Percentiles rank a stretch among this genome's conserved stretches.
phyloP scores from a whole-genome alignment of 2,329 filamentous ascomycete genomes.

The Neofusicoccum laricinum region DNA sequence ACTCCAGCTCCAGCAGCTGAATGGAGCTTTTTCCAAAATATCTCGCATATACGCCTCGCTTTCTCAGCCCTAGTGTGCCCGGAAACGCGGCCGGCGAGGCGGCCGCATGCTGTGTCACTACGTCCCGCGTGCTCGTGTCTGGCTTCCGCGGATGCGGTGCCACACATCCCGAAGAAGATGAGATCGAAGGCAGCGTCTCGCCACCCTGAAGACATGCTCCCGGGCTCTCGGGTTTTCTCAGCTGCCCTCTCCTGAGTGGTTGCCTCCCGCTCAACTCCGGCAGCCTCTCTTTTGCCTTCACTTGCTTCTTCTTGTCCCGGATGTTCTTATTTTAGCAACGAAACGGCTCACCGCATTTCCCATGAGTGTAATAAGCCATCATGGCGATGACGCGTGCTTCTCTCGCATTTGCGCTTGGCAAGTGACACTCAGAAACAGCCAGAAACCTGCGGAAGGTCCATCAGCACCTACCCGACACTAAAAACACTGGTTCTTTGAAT shows the following conservation, averaged over 20 bases:
- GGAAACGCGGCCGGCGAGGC: not conserved
- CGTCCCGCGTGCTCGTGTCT: not conserved
- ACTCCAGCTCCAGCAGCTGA: not conserved
- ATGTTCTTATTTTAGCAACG: not conserved
- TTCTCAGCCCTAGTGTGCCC: not conserved
- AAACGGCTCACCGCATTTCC: not conserved
- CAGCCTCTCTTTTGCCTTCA: not conserved
- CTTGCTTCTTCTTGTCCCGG: not conserved
- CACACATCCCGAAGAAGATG: not conserved
- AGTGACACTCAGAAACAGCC: not conserved
- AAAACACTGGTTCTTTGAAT: not conserved
- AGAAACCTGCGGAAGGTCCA: not conserved
- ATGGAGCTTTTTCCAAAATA: not conserved
- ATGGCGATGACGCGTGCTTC: not conserved
- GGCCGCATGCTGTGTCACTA: not conserved
- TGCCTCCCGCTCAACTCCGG: not conserved
- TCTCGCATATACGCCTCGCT: not conserved
- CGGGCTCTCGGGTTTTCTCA: not conserved
- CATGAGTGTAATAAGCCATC: not conserved
- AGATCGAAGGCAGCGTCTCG: conserved; percentile 5
- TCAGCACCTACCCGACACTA: not conserved
- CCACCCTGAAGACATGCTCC: not conserved
- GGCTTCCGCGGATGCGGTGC: not conserved
- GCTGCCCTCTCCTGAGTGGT: not conserved
- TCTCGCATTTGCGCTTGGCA: not conserved